Evolutionary conservation across 208 protist species (phyloP).

Genomic region (Wallacemonas sp.): DNA sequence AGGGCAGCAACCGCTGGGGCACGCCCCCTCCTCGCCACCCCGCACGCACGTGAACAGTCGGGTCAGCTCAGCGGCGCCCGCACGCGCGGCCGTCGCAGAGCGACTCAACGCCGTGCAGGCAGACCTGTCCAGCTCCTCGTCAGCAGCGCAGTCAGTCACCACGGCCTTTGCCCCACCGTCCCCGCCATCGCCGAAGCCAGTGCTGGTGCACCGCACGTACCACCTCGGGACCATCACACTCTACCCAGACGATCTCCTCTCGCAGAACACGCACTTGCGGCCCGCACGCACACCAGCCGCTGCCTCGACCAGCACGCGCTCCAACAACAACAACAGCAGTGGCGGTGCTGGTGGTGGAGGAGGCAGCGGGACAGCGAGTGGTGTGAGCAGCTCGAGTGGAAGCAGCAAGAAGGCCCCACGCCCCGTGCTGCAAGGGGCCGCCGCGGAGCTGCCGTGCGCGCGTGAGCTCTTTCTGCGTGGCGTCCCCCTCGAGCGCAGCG

Average conservation of each 20-base stretch:
- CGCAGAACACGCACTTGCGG: constrained; percentile 2
- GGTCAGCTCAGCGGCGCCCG: too few species aligned
- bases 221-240: constrained; percentile 6
- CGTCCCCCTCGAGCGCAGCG: neutral
- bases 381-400: neutral
- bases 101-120: neutral
- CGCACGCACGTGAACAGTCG: too few species aligned
- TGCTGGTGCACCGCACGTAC: constrained; percentile 6
- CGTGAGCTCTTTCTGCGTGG: constrained; percentile 5
- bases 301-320: neutral
- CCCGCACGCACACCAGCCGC: neutral
- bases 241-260: constrained; percentile 8
- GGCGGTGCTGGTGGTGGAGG: too few species aligned
- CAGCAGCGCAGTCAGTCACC: neutral
- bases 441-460: constrained; percentile 14
- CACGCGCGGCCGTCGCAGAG: too few species aligned
- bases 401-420: constrained; percentile 4
- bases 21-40: too few species aligned
- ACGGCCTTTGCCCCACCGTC: neutral
- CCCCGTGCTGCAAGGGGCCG: neutral
- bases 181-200: neutral
- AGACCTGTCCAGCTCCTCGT: neutral
- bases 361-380: neutral
- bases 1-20: too few species aligned
- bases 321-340: neutral